Evolutionary conservation across 1,139 yeast genomes (phyloP), one percentile per base, ranked within the genome.

Genomic region (Wickerhamomyces sp.): DNA sequence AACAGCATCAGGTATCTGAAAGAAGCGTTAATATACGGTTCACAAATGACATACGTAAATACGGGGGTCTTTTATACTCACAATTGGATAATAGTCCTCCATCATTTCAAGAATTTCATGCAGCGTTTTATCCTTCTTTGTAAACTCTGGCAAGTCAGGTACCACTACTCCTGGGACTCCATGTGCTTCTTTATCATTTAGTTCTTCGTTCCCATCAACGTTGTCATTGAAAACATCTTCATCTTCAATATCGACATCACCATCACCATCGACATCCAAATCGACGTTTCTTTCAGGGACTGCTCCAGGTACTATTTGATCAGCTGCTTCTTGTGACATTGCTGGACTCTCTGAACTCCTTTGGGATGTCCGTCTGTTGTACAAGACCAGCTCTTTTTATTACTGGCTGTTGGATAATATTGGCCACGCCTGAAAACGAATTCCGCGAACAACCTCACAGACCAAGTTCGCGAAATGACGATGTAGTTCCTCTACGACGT

Each of bases 61-160:
- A 18, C 23, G 23, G 3, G 23, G 23, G 23, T 18, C 23, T 18
- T 5, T 18, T 18, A 29, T 9, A 50, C 63, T 26, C 34, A 59
- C 63, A 37, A 94, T 86, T 1, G 99, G 99, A 3, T 96, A 90
- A 64, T 84, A 90, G 48, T 90, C 96, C 52, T 89, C 96, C 91
- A 93, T 85, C 67, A 90, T 73, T 42, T 84, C 86, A 34, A 94
- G 73, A 34, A 94, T 84, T 57, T 94, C 98, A 55, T 83, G 81
- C 40, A 94, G 69, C 0, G 96, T 84, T 61, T 89, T 90, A 58
- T 94, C 99, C 56, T 88, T 87, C 52, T 93, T 74, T 2, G 90
- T 78, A 46, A 85, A 71, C 48, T 83, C 87, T 0, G 94, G 91
- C 13, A 84, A 67, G 39, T 79, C 86, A 26, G 76, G 79, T 44